These are phyloP conservation scores for Starmera stellimalicola DNA, from an alignment of 1,139 yeast genomes.

Conservation along the genomic window DNA sequence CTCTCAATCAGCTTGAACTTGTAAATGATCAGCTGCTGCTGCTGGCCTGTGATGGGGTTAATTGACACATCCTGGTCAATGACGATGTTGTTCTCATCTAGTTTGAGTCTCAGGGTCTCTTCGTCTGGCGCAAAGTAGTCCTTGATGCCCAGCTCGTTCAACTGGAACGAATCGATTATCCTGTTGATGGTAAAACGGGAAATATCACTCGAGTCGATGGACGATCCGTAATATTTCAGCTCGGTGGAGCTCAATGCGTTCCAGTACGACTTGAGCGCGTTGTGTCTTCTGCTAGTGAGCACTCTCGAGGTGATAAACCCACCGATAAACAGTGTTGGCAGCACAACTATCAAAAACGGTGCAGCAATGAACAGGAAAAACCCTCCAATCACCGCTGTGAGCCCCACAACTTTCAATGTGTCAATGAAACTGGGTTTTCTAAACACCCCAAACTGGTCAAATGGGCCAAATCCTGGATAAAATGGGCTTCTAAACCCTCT, in stretches of 20 bases:
- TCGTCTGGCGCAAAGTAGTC: slow-evolving; percentile 15
- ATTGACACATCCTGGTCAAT: slow-evolving; percentile 22
- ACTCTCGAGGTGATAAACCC: slow-evolving; percentile 19
- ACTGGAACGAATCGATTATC: slow-evolving; percentile 24
- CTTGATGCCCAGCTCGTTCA: slow-evolving; percentile 23
- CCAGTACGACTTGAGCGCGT: slow-evolving; percentile 13
- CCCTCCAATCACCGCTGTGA: slow-evolving; percentile 12
- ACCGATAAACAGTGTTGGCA: slow-evolving; percentile 27
- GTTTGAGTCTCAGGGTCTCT: slow-evolving; percentile 14
- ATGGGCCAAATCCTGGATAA: background rate
- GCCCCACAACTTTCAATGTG: slow-evolving; percentile 18
- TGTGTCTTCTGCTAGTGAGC: slow-evolving; percentile 10
- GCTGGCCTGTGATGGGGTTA: background rate
- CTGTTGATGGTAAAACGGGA: slow-evolving; percentile 22
- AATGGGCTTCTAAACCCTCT: no score
- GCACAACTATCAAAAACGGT: slow-evolving; percentile 24
- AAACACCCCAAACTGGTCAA: no score
- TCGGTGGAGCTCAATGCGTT: slow-evolving; percentile 3
- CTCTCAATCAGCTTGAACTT: background rate
- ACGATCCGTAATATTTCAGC: slow-evolving; percentile 7
- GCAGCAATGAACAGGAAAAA: slow-evolving; percentile 26
- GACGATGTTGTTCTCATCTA: slow-evolving; percentile 23
- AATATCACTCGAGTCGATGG: slow-evolving; percentile 11
- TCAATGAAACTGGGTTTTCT: slow-evolving; percentile 13
- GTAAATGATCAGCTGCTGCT: background rate